Evolutionary conservation across 495 filamentous ascomycete genomes (phyloP), one percentile per base, ranked within the genome.

Genomic region (Penicillium salamii): DNA sequence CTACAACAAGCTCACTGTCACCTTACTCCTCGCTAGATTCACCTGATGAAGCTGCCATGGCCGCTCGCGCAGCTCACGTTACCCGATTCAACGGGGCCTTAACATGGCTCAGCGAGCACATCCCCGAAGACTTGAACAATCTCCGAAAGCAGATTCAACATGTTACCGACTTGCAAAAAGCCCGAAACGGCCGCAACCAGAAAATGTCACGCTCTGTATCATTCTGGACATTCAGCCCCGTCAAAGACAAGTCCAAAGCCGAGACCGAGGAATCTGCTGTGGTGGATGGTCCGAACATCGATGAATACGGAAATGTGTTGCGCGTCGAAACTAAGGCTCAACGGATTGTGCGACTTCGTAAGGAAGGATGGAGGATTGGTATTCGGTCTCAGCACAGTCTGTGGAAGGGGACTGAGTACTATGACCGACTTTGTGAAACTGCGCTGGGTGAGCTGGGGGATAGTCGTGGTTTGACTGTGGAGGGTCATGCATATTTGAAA

Each of bases 341-440:
- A 42, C 53, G 72, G 2, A 70, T 76, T 35, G 41, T 33, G 3
- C 56, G 72, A 14, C 49, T 76, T 4, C 57, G 67, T 0, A 38
- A 58, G 2, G 68, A 71, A 5, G 57, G 59, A 11, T 76, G 68
- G 66, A 46, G 51, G 12, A 68, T 70, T 31, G 70, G 70, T 3
- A 17, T 73, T 46, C 59, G 55, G 23, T 60, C 62, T 4, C 20
- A 46, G 6, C 45, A 45, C n/a, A 59, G 62, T 29, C 59, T 56
- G 12, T 72, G 68, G 63, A 76, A 74, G 45, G 72, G 72, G 1
- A 28, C 48, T 3, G 54, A 59, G 19, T 70, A 75, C 38, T 75
- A 75, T 23, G 52, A 63, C 32, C 59, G 53, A 4, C 64, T 62
- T 29, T 72, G 70, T 32, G 54, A 44, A 26, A 46, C 44, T 38